phyloP scores from a whole-genome alignment of 2,329 filamentous ascomycete species.

The Exophiala calicioides region DNA sequence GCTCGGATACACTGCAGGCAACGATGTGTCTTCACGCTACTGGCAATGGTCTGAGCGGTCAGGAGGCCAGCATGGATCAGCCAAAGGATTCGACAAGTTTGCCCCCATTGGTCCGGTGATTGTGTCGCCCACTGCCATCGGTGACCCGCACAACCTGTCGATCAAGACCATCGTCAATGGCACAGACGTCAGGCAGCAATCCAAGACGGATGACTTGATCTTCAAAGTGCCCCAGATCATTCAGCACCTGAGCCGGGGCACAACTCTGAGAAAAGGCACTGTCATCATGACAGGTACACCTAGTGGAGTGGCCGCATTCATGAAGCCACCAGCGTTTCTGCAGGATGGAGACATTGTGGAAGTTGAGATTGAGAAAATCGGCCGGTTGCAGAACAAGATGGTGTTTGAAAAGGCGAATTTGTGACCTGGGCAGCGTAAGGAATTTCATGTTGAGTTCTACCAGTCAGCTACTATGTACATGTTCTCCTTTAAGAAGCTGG shows the following conservation, averaged over 20 bases:
- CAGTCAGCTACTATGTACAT: too few species aligned
- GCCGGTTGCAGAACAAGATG: too few species aligned
- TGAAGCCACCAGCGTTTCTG: slow-evolving; percentile 40
- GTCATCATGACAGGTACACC: slow-evolving; percentile 45
- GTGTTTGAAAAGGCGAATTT: too few species aligned
- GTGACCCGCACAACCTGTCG: too few species aligned
- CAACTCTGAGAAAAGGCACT: slow-evolving; percentile 39
- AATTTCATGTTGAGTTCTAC: too few species aligned
- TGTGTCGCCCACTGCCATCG: too few species aligned
- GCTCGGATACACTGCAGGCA: slow-evolving; percentile 48
- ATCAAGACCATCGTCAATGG: too few species aligned
- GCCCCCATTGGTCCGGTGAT: slow-evolving; percentile 47
- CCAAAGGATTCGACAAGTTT: slow-evolving; percentile 43
- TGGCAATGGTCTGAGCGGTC: slow-evolving; percentile 38
- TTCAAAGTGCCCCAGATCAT: slow-evolving; percentile 40
- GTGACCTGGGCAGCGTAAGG: too few species aligned
- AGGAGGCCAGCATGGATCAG: slow-evolving; percentile 25
- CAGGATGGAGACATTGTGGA: slow-evolving; percentile 39
- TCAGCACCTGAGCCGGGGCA: slow-evolving; percentile 38
- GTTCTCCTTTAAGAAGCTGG: too few species aligned
- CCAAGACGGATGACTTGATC: slow-evolving; percentile 40
- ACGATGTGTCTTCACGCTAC: slow-evolving; percentile 42
- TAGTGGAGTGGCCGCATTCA: slow-evolving; percentile 44
- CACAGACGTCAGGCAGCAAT: slow-evolving; percentile 39
- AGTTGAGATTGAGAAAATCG: too few species aligned